phyloP scores from a whole-genome alignment of 2,329 filamentous ascomycete genomes.

The Didymella segeticola region DNA sequence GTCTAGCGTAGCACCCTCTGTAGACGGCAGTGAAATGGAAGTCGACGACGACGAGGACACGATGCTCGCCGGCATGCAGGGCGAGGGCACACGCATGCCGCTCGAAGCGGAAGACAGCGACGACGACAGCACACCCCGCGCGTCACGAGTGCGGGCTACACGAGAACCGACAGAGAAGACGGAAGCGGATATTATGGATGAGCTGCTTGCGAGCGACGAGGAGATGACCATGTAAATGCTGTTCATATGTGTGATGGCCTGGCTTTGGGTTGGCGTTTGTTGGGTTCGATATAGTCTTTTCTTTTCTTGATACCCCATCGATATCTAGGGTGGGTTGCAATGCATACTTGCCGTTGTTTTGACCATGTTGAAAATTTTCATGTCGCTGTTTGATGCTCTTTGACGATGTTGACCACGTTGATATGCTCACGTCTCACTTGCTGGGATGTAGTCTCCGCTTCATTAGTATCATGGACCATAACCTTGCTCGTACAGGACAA shows the following conservation, averaged over 20 bases:
- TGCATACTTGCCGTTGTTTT: not conserved
- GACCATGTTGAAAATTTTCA: no score
- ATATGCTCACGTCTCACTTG: no score
- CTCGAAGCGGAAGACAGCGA: slow-evolving; percentile 37
- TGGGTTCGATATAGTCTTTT: not conserved
- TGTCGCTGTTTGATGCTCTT: no score
- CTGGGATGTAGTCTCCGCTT: no score
- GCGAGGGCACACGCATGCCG: slow-evolving; percentile 45
- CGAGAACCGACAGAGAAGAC: slow-evolving; percentile 26
- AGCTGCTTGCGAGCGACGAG: slow-evolving; percentile 38
- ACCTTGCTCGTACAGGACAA: no score
- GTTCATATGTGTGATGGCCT: slow-evolving; percentile 1
- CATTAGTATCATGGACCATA: no score
- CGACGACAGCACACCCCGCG: slow-evolving; percentile 12
- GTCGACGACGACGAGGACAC: slow-evolving; percentile 42
- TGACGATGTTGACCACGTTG: no score
- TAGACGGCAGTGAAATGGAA: slow-evolving; percentile 23
- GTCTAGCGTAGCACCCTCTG: slow-evolving; percentile 13
- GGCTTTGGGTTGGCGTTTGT: slow-evolving; percentile 1
- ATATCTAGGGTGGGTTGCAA: slow-evolving; percentile 11
- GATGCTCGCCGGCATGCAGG: slow-evolving; percentile 43
- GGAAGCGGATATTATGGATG: slow-evolving; percentile 45
- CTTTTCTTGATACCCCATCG: slow-evolving; percentile 10
- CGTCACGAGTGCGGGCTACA: not conserved
- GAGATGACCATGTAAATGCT: slow-evolving; percentile 15